Percentiles rank a stretch among this genome's conserved stretches.
Evolutionary conservation across 164 flowering plant species (phyloP).

Genomic region (Echeveria elegans): DNA sequence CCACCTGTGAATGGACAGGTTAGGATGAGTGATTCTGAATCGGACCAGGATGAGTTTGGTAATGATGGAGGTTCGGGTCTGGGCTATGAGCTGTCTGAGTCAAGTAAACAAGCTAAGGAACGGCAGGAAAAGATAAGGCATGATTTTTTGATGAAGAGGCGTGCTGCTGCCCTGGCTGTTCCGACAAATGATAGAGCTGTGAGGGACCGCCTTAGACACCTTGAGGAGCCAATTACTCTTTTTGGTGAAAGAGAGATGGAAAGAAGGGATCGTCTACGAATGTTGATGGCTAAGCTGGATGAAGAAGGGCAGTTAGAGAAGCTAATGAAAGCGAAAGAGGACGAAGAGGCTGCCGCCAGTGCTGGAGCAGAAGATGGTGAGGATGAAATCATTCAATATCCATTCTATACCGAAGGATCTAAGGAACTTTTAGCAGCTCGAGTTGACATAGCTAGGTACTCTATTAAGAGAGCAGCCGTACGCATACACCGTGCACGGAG

Average conservation of each 20-base stretch:
- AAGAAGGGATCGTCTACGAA: constrained; percentile 71
- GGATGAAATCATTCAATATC: constrained; percentile 68
- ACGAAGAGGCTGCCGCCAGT: constrained; percentile 65
- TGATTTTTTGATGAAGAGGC: constrained; percentile 71
- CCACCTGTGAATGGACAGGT: constrained; percentile 52
- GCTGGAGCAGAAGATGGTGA: constrained; percentile 36
- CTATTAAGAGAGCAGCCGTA: constrained; percentile 50
- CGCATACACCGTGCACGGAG: constrained; percentile 67
- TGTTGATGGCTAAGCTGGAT: constrained; percentile 78
- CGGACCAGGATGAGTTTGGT: constrained; percentile 40
- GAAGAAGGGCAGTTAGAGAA: constrained; percentile 82
- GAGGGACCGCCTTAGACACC: constrained; percentile 75
- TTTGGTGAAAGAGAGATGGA: constrained; percentile 99
- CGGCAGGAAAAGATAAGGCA: constrained; percentile 79
- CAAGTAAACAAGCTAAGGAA: constrained; percentile 63
- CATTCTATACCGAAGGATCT: constrained; percentile 87
- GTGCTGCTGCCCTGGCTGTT: constrained; percentile 86
- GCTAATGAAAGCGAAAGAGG: constrained; percentile 89
- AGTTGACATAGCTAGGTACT: constrained; percentile 56
- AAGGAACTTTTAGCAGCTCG: constrained; percentile 59
- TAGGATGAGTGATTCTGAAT: constrained; percentile 45
- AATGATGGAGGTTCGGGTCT: constrained; percentile 17
- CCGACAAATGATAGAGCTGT: constrained; percentile 95
- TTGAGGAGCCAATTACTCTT: constrained; percentile 85
- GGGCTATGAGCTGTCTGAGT: constrained; percentile 77